Evolutionary conservation across 179 eudicot genomes (phyloP).

Genomic region (Corrigiola litoralis): DNA sequence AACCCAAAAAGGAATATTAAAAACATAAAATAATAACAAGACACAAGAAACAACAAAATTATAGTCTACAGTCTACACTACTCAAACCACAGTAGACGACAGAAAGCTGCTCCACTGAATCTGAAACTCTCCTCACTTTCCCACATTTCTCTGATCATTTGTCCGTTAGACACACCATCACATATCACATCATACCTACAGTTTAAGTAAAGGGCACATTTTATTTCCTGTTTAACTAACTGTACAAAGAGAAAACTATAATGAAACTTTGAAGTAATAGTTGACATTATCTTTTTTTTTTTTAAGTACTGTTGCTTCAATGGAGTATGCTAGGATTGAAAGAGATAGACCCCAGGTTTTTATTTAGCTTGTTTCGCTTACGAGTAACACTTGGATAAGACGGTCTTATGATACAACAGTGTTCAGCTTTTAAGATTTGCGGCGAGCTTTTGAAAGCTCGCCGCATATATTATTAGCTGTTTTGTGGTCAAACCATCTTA

Average conservation of each 20-base stretch:
- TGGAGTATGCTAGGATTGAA: conserved; percentile 35
- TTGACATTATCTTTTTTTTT: not conserved
- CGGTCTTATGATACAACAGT: no score
- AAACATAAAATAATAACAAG: not conserved
- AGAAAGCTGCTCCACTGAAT: conserved; percentile 18
- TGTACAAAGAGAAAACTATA: no score
- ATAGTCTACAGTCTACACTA: conserved; percentile 12
- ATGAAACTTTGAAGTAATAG: not conserved
- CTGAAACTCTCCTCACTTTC: conserved; percentile 11
- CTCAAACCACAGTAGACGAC: conserved; percentile 16
- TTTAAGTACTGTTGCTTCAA: not conserved
- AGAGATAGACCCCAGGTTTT: conserved; percentile 35
- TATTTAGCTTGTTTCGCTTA: not conserved
- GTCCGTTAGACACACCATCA: conserved; percentile 19
- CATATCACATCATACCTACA: no score
- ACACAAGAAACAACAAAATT: not conserved
- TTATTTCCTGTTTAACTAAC: conserved; percentile 9
- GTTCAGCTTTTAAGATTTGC: no score
- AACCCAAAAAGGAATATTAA: not conserved
- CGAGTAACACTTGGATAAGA: no score
- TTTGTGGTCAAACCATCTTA: no score
- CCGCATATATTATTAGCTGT: no score
- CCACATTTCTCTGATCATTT: conserved; percentile 12
- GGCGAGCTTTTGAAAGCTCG: no score
- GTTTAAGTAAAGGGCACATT: conserved; percentile 9